These are phyloP conservation scores for Stentor roeselii DNA, from an alignment of 73 alveolate species.

Conservation along the genomic window DNA sequence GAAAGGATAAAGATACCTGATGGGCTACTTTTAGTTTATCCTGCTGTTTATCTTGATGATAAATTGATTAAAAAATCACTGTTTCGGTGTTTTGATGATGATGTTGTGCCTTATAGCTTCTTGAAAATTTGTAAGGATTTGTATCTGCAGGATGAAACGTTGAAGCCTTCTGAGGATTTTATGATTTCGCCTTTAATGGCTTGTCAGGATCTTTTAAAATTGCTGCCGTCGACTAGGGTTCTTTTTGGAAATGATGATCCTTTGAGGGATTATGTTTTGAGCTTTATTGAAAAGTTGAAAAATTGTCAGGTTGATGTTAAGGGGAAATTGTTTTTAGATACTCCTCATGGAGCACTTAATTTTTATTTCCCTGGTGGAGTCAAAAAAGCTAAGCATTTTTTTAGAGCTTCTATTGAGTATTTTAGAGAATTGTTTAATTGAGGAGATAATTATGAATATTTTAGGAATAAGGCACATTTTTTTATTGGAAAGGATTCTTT, in stretches of 20 bases:
- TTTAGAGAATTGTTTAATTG: conserved; percentile 16
- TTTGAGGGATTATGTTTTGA: conserved; percentile 61
- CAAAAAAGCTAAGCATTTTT: neutral
- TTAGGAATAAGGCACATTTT: too few species aligned
- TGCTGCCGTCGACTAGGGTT: conserved; percentile 51
- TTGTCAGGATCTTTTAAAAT: conserved; percentile 36
- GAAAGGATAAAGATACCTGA: conserved; percentile 25
- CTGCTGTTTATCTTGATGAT: conserved; percentile 36
- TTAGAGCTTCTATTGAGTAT: neutral
- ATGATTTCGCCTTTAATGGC: conserved; percentile 53
- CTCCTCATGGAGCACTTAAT: conserved; percentile 15
- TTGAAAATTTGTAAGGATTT: conserved; percentile 70
- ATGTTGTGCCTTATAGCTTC: conserved; percentile 75
- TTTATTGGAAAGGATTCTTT: too few species aligned
- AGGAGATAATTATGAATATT: too few species aligned
- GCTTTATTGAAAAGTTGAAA: conserved; percentile 56
- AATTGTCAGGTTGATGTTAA: neutral
- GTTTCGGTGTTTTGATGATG: conserved; percentile 68
- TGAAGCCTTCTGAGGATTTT: conserved; percentile 54
- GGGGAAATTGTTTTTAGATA: neutral
- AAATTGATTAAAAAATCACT: conserved; percentile 52
- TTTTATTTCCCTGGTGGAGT: neutral
- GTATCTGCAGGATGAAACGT: conserved; percentile 50
- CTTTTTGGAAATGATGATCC: conserved; percentile 68
- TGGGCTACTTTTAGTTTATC: conserved; percentile 33